These are phyloP conservation scores for Triangularia verruculosa DNA, from an alignment of 2,329 filamentous ascomycete genomes.

Conservation along the genomic window DNA sequence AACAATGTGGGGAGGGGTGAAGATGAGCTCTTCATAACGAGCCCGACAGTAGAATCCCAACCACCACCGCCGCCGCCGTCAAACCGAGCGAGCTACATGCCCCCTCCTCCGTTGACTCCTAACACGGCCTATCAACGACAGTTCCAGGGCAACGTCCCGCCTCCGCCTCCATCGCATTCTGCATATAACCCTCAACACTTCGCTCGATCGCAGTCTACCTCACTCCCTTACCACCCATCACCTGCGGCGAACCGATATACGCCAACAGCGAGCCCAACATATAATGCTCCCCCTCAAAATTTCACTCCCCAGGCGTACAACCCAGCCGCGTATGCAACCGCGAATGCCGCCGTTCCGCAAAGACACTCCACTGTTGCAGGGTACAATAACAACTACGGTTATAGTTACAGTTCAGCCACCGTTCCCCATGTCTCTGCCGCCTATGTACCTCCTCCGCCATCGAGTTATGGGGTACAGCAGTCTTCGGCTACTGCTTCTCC, in stretches of 20 bases:
- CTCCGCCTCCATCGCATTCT: slow-evolving; percentile 41
- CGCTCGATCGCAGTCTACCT: slow-evolving; percentile 52
- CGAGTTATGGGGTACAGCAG: slow-evolving; percentile 34
- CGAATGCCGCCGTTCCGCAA: slow-evolving; percentile 42
- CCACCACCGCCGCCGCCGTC: slow-evolving; percentile 14
- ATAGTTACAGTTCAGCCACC: slow-evolving; percentile 40
- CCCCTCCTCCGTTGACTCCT: slow-evolving; percentile 36
- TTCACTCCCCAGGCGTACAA: slow-evolving; percentile 57
- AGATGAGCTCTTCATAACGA: slow-evolving; percentile 65
- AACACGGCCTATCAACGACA: slow-evolving; percentile 52
- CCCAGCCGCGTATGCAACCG: slow-evolving; percentile 55
- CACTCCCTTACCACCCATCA: slow-evolving; percentile 48
- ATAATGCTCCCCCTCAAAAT: slow-evolving; percentile 39
- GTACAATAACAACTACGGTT: slow-evolving; percentile 44
- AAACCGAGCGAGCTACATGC: slow-evolving; percentile 34
- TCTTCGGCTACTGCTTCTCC: slow-evolving; percentile 32
- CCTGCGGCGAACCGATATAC: slow-evolving; percentile 37
- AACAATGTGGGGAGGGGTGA: slow-evolving; percentile 36
- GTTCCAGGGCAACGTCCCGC: slow-evolving; percentile 45
- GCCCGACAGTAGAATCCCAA: slow-evolving; percentile 37
- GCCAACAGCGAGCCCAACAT: slow-evolving; percentile 38
- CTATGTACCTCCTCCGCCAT: slow-evolving; percentile 39
- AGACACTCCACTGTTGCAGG: slow-evolving; percentile 51
- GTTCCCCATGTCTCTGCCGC: slow-evolving; percentile 36
- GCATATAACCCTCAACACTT: slow-evolving; percentile 73